Evolutionary conservation across 208 protist species (phyloP), one percentile per base, ranked within the genome.

Genomic region (Crithidia brevicula): DNA sequence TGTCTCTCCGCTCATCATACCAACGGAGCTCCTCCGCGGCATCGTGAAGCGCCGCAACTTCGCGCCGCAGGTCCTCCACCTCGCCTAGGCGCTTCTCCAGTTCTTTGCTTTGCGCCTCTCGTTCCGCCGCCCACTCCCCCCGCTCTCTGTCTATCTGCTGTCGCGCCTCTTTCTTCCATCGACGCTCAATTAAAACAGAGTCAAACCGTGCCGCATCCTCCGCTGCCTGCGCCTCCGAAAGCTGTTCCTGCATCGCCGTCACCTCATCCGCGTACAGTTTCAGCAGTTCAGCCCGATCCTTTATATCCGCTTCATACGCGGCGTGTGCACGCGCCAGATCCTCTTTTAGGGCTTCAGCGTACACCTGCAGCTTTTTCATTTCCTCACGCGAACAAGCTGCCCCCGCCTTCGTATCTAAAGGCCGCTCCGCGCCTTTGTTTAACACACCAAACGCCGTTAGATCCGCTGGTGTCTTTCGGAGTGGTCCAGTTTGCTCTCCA

Each of bases 1-100:
- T 63, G 33, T 59, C 52, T 3, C 43, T 16, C 1, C 50, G 52
- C 18, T 67, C 52, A 22, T 67, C 68, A 20, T 60, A 53, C 58
- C 38, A 63, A 4, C 61, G 53, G 9, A 68, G 53, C 16, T 58
- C 60, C 3, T 68, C 53, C 33, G 43, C 46, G 15, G 31, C 43
- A 22, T 22, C 25, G 13, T 33, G 36, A 13, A 36, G 36, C 20
- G n/a, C 38, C 52, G 33, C 53, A 40, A 54, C 8, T 13, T 31
- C 31, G n/a, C 11, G 34, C 34, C 11, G 34, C 34, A 11, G 9
- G 6, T 6, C 34, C 11, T 40, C 34, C 34, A 40, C 6, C 9
- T 40, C 11, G 34, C 34, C 9, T 40, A 11, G 6, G 9, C 6
- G 34, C 34, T 40, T 11, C 34, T 40, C 9, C 6, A 40, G 34